These are phyloP conservation scores for Mortierella sp. DNA, from an alignment of 371 early-diverging fungal genomes.

Conservation along the genomic window DNA sequence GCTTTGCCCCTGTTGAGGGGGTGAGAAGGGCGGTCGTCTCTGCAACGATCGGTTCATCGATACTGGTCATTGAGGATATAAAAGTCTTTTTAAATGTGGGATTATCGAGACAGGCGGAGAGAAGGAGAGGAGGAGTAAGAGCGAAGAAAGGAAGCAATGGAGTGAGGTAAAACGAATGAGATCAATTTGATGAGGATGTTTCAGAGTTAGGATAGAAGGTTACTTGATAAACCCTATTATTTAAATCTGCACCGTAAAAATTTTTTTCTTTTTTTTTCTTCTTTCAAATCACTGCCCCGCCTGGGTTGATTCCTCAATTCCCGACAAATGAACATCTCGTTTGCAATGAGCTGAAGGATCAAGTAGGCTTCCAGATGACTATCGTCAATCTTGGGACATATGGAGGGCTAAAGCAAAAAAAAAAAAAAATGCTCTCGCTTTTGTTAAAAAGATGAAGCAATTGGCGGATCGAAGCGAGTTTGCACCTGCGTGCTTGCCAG, in stretches of 20 bases:
- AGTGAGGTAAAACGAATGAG: background rate
- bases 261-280: background rate
- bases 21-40: slow-evolving; percentile 13
- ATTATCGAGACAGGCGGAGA: too few relatives aligned
- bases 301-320: slow-evolving; percentile 18
- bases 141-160: too few relatives aligned
- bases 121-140: background rate
- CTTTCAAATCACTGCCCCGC: slow-evolving; percentile 1
- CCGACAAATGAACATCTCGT: too few relatives aligned
- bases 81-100: background rate
- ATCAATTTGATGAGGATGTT: background rate
- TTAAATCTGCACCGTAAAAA: too few relatives aligned
- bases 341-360: slow-evolving; percentile 13
- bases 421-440: background rate
- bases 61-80: background rate
- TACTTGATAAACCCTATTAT: background rate
- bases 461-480: slow-evolving; percentile 21
- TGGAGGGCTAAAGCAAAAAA: background rate
- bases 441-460: background rate
- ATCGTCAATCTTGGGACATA: background rate
- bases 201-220: background rate
- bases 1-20: background rate
- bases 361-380: slow-evolving; percentile 12
- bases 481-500: slow-evolving; percentile 8
- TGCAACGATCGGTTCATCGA: slow-evolving; percentile 1